Evolutionary conservation across 495 filamentous ascomycete genomes (phyloP).

Genomic region (Talaromyces nanjingensis): DNA sequence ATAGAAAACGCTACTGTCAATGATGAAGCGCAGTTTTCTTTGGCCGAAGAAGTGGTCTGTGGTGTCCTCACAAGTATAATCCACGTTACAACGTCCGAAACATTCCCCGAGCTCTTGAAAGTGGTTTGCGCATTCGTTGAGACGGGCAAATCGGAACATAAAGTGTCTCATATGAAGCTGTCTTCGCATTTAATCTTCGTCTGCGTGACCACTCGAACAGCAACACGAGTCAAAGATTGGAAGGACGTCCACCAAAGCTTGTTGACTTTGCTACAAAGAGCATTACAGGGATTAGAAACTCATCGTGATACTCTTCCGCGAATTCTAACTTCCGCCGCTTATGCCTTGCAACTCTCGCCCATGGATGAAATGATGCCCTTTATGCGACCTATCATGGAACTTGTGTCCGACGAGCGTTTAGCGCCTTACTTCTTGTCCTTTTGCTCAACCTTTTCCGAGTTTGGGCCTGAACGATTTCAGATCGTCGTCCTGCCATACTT

Average conservation of each 20-base stretch:
- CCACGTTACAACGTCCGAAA: conserved; percentile 71
- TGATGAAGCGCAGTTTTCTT: conserved; percentile 36
- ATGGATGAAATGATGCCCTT: conserved; percentile 71
- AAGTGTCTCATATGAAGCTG: conserved; percentile 37
- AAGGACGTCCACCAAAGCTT: conserved; percentile 50
- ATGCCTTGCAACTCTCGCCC: conserved; percentile 67
- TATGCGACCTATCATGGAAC: conserved; percentile 53
- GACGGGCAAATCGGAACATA: conserved; percentile 21
- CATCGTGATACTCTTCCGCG: conserved; percentile 45
- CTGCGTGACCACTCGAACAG: conserved; percentile 68
- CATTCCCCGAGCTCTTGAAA: conserved; percentile 51
- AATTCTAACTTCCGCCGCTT: conserved; percentile 54
- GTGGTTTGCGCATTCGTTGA: conserved; percentile 46
- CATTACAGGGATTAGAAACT: conserved; percentile 29
- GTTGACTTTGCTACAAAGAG: conserved; percentile 44
- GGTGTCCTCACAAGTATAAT: conserved; percentile 73
- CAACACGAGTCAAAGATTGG: conserved; percentile 69
- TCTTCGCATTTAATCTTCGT: conserved; percentile 59
- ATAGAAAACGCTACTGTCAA: conserved; percentile 43
- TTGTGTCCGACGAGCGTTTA: conserved; percentile 55
- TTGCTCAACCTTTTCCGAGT: conserved; percentile 67
- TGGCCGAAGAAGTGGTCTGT: conserved; percentile 55
- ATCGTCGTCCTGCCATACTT: conserved; percentile 72
- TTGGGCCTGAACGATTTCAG: conserved; percentile 69
- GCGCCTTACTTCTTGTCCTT: conserved; percentile 71